Conservation (phyloP, 805 yeast species). For the Cyberlindnera maritima region DNA sequence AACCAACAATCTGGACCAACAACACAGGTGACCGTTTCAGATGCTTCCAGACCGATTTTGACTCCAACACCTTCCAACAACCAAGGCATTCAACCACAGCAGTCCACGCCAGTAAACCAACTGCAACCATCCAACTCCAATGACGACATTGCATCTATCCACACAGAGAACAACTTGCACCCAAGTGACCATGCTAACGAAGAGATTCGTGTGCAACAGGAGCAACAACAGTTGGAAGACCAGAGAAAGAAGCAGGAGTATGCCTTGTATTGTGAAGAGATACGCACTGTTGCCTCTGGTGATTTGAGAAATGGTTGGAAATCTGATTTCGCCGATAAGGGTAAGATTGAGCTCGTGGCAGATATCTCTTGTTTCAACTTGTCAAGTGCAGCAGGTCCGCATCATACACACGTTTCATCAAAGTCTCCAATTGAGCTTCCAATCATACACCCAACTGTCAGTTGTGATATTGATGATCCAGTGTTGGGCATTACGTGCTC, state of each 20-base stretch:
- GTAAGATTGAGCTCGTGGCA: slow-evolving; percentile 76
- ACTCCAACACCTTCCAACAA: slow-evolving; percentile 21
- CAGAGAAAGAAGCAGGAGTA: slow-evolving; percentile 33
- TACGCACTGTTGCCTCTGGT: slow-evolving; percentile 70
- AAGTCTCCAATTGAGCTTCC: slow-evolving; percentile 32
- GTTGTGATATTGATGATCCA: slow-evolving; percentile 83
- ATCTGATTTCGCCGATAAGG: slow-evolving; percentile 76
- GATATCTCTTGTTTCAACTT: slow-evolving; percentile 61
- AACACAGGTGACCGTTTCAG: slow-evolving; percentile 33
- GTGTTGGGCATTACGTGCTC: slow-evolving; percentile 71
- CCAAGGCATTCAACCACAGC: slow-evolving; percentile 9
- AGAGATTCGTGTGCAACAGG: slow-evolving; percentile 27
- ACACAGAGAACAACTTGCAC: slow-evolving; percentile 16
- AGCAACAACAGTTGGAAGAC: slow-evolving; percentile 19
- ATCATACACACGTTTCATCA: slow-evolving; percentile 43
- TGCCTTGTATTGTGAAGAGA: slow-evolving; percentile 67
- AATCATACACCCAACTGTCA: slow-evolving; percentile 43
- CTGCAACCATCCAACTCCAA: slow-evolving; percentile 8
- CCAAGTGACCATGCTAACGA: slow-evolving; percentile 35
- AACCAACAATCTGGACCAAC: slow-evolving; percentile 40
- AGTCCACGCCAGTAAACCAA: not conserved
- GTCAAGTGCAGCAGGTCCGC: slow-evolving; percentile 50
- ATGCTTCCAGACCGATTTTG: slow-evolving; percentile 21
- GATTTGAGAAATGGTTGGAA: slow-evolving; percentile 94
- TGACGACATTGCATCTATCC: slow-evolving; percentile 14